These are phyloP conservation scores for Pythium sukuiense DNA, from an alignment of 352 stramenopile species.

Conservation along the genomic window DNA sequence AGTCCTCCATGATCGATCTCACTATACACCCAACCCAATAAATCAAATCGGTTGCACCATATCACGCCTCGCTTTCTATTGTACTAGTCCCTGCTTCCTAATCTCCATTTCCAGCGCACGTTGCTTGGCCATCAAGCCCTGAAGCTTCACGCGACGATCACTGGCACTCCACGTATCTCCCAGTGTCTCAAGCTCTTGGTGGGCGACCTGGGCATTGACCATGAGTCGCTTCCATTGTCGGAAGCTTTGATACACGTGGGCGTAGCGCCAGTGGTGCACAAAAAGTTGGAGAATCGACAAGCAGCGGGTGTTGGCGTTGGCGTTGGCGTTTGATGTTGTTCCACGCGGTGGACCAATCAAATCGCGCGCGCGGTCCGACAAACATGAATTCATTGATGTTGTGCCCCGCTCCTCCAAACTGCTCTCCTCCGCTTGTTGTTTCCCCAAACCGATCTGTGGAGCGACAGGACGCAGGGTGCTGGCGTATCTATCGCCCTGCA, in stretches of 20 bases:
- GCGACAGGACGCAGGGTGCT: neutral
- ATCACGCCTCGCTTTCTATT: neutral
- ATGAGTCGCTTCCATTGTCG: constrained; percentile 22
- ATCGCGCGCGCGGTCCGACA: neutral
- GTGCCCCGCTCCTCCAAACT: neutral
- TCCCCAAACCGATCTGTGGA: neutral
- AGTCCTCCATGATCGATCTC: too few species aligned
- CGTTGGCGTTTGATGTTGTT: neutral
- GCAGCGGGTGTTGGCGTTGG: neutral
- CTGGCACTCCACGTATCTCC: constrained; percentile 17
- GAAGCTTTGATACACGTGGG: constrained; percentile 29
- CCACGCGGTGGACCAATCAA: constrained; percentile 12
- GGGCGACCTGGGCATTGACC: constrained; percentile 19
- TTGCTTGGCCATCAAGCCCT: constrained; percentile 6
- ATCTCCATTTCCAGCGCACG: constrained; percentile 10
- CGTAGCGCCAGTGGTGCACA: constrained; percentile 27
- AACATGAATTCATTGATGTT: neutral
- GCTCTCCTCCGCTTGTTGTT: neutral
- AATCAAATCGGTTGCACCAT: neutral
- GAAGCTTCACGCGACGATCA: constrained; percentile 1
- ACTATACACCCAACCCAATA: neutral
- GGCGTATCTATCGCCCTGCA: neutral
- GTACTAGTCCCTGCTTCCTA: neutral
- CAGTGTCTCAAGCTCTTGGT: constrained; percentile 24
- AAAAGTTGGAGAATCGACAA: constrained; percentile 28